Evolutionary conservation across 192 early-diverging fungal species (phyloP), one percentile per base, ranked within the genome.

Genomic region (Linnemannia schmuckeri): DNA sequence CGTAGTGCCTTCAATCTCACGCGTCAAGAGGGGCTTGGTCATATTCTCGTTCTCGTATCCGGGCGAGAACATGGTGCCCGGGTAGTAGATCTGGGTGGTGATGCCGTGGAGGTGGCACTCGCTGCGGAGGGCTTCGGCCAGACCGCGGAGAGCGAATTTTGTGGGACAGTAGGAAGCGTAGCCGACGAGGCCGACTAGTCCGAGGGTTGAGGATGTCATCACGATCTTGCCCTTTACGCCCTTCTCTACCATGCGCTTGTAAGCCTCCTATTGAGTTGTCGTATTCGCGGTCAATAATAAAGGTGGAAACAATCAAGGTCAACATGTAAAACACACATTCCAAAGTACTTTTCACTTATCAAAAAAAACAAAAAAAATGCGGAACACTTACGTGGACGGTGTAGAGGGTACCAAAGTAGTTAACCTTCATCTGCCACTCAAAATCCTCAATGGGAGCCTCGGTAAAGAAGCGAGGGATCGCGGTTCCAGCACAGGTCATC

Each of bases 141-240:
- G 83, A 46, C 95, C 95, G 55, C 94, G 93, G 10, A 96, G 75
- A 38, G 95, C 95, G 76, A 89, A 93, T 74, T 96, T 96, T n/a
- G 94, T 90, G 22, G 94, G 93, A 9, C 91, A 80, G 79, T 96
- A 96, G 18, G 89, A 90, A 54, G 89, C 74, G 70, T 93, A 96
- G 22, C 95, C 95, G 70, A 92, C 88, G 83, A 96, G 92, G 7
- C 94, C 93, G 38, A 95, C 79, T 30, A 96, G 82, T 24, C 94
- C 95, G 30, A 94, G 83, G 44, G 92, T 89, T 27, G 95, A 95
- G 40, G 92, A 93, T 5, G 95, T 93, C 80, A 95, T 82, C 20
- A 95, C 92, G 42, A 96, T 89, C 61, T 91, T 94, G 33, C 94
- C 95, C 41, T 93, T 90, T 10, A 90, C 80, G 17, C 88, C 85